Conservation (phyloP, 106 monocot species). For the Dendrobium nobile region DNA sequence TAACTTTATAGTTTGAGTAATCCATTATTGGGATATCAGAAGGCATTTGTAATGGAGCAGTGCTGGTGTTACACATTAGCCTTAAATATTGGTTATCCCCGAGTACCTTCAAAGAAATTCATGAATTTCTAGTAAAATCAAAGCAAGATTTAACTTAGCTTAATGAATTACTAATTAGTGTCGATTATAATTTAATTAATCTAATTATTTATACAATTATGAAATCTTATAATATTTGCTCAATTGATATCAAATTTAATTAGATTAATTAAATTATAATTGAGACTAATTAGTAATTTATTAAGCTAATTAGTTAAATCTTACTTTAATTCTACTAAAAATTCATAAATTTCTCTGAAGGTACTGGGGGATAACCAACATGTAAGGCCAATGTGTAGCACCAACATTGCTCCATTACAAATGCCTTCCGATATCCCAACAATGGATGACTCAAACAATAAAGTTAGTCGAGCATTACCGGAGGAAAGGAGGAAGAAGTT, state of each 20-base stretch:
- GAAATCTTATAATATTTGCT: background rate
- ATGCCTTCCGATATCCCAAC: conserved; percentile 23
- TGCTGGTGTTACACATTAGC: conserved; percentile 8
- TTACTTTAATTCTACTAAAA: too few species aligned
- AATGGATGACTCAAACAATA: conserved; percentile 47
- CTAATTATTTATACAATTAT: too few species aligned
- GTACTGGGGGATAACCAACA: conserved; percentile 28
- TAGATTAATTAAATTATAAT: too few species aligned
- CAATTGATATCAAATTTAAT: background rate
- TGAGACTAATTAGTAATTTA: too few species aligned
- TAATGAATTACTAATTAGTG: too few species aligned
- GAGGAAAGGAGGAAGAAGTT: conserved; percentile 83
- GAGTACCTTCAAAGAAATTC: conserved; percentile 19
- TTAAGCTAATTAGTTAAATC: too few species aligned
- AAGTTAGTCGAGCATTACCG: conserved; percentile 35
- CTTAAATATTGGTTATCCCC: background rate
- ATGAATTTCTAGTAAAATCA: too few species aligned
- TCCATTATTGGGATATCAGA: conserved; percentile 33
- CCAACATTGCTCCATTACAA: conserved; percentile 11
- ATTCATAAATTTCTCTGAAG: conserved; percentile 14
- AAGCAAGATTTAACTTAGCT: too few species aligned
- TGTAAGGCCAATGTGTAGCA: too few species aligned
- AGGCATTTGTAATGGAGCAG: conserved; percentile 6
- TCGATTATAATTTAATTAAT: too few species aligned
- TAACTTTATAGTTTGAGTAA: conserved; percentile 47